Evolutionary conservation across 805 yeast species (phyloP).

Genomic region (Lachancea dasiensis): DNA sequence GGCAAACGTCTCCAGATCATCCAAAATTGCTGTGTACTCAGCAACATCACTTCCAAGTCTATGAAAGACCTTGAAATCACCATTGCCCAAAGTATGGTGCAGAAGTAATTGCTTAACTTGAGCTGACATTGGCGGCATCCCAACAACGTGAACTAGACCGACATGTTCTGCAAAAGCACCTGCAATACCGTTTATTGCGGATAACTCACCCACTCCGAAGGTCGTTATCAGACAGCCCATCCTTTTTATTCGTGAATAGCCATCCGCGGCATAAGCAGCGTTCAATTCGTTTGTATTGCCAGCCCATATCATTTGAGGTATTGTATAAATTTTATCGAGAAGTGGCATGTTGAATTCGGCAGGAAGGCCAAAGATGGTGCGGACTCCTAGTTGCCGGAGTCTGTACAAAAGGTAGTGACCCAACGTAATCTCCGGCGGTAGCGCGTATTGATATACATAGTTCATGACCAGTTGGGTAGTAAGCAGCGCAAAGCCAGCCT

Average conservation of each 20-base stretch:
- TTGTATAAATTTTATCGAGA: constrained; percentile 57
- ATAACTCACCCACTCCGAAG: constrained; percentile 85
- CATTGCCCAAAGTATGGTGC: constrained; percentile 26
- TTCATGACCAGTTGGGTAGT: neutral
- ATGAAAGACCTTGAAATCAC: constrained; percentile 48
- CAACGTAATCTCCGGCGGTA: constrained; percentile 20
- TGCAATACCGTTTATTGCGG: constrained; percentile 76
- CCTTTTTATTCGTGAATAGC: constrained; percentile 56
- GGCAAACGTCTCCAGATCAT: constrained; percentile 47
- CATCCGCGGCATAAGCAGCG: constrained; percentile 88
- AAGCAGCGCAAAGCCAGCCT: neutral
- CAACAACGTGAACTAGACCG: constrained; percentile 81
- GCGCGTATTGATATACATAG: constrained; percentile 5
- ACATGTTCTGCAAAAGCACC: constrained; percentile 81
- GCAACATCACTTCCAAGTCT: constrained; percentile 38
- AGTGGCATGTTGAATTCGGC: constrained; percentile 66
- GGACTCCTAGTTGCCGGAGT: constrained; percentile 44
- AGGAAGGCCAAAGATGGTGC: constrained; percentile 66
- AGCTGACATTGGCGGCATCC: constrained; percentile 51
- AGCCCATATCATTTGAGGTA: constrained; percentile 48
- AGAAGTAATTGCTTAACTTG: constrained; percentile 32
- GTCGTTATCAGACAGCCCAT: constrained; percentile 44
- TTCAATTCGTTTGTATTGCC: constrained; percentile 87
- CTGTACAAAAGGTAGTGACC: constrained; percentile 63
- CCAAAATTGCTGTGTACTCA: constrained; percentile 55